Base-by-base conservation (phyloP, 139 green algal species). In the Chlamydomonas sphaeroides region DNA sequence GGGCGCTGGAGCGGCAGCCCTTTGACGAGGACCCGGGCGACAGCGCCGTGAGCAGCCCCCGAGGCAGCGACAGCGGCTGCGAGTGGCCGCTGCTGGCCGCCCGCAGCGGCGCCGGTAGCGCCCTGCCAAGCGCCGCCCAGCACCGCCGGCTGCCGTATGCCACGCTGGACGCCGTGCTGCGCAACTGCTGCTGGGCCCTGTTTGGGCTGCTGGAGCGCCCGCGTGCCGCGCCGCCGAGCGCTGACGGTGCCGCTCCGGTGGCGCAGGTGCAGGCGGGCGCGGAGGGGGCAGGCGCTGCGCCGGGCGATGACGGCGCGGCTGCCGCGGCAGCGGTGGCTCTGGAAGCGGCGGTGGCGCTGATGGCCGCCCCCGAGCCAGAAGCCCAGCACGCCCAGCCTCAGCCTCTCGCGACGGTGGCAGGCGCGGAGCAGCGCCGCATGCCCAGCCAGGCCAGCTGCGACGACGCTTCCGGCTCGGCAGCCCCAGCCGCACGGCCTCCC, bases 141-240 rank as follows among this genome's bases (percentile, higher is more conserved):
- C 59, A 25, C 3, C 14, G 10, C 23, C 30, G 33, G 56, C 33
- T 82, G 75, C 75, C 75, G 25, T 26, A 35, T 3, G 42, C 75
- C 1, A 8, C 23, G 6, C 32, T 63, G 21, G 75, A 72, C 32
- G 75, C 75, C 23, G 62, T 82, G 32, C 75, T 82, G 14, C 75
- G 75, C 7, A 82, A 82, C 63, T 82, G 75, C 75, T 73, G 75
- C 75, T 72, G 75, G 61, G 42, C 38, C 42, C 75, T 82, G n/a
- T 56, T 82, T 28, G 32, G 41, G 42, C 75, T 82, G 3, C 65
- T 61, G 25, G 75, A 82, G 25, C 42, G 45, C 45, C 41, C 18
- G 59, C 36, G 14, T 53, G 35, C 36, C 36, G 48, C 14, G 38
- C 7, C 0, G 23, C 56, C 7, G 38, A 45, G 3, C 49, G 49